These are phyloP conservation scores for Kwoniella bestiolae DNA, from an alignment of 768 basidiomycete species.

Conservation along the genomic window DNA sequence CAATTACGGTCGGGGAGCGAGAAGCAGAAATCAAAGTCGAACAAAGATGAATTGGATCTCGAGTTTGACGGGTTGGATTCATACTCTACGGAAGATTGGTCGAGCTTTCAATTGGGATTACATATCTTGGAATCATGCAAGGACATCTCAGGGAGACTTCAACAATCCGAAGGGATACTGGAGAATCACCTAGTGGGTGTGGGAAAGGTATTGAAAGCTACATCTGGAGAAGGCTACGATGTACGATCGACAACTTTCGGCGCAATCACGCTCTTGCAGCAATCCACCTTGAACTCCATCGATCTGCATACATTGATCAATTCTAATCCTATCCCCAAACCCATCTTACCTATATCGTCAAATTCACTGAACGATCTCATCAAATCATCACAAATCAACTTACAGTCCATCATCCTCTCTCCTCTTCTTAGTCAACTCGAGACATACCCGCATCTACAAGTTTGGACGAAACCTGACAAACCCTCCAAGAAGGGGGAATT, in stretches of 20 bases:
- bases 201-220: slow-evolving; percentile 66
- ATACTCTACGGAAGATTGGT: slow-evolving; percentile 87
- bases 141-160: slow-evolving; percentile 70
- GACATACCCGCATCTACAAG: slow-evolving; percentile 69
- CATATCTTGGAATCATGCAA: slow-evolving; percentile 83
- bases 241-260: slow-evolving; percentile 60
- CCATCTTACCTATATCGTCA: slow-evolving; percentile 16
- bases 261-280: slow-evolving; percentile 70
- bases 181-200: slow-evolving; percentile 66
- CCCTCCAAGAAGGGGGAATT: slow-evolving; percentile 62
- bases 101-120: slow-evolving; percentile 76
- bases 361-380: slow-evolving; percentile 62
- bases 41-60: slow-evolving; percentile 60
- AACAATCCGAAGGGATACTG: slow-evolving; percentile 72
- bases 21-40: not conserved
- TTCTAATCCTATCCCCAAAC: slow-evolving; percentile 8
- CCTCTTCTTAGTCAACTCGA: slow-evolving; percentile 76
- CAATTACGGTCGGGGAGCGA: not conserved
- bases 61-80: slow-evolving; percentile 64
- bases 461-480: slow-evolving; percentile 69
- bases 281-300: slow-evolving; percentile 80
- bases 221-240: slow-evolving; percentile 62
- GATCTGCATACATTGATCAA: slow-evolving; percentile 67
- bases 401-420: slow-evolving; percentile 81
- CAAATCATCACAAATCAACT: slow-evolving; percentile 71